A percentile compares a stretch with the other conserved stretches of the same genome.
phyloP scores from a whole-genome alignment of 2,329 filamentous ascomycete genomes.

The Fusarium nisikadoi region DNA sequence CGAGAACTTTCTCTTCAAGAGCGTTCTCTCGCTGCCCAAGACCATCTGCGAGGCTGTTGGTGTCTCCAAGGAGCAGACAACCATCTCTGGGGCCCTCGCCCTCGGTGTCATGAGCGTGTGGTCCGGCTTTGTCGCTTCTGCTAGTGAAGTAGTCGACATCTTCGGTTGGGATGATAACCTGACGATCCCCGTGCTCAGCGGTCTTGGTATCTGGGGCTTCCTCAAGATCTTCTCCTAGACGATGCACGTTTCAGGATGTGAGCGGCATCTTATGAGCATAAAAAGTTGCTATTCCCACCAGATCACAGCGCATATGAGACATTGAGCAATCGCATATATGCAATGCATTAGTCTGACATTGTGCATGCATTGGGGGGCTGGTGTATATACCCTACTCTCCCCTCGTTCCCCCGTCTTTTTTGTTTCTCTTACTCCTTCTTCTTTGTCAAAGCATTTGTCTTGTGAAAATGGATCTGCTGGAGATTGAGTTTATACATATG shows the following conservation, averaged over 20 bases:
- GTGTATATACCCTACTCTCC: slow-evolving; percentile 17
- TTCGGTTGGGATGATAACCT: slow-evolving; percentile 98
- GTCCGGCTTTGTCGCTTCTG: slow-evolving; percentile 88
- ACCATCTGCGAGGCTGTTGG: slow-evolving; percentile 69
- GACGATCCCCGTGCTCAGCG: slow-evolving; percentile 93
- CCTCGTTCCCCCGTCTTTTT: slow-evolving; percentile 14
- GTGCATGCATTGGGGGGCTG: slow-evolving; percentile 20
- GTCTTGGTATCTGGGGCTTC: slow-evolving; percentile 89
- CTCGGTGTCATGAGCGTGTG: slow-evolving; percentile 84
- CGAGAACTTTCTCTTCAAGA: slow-evolving; percentile 80
- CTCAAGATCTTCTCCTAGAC: slow-evolving; percentile 81
- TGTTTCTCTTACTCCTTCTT: slow-evolving; percentile 27
- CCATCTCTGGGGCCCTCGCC: slow-evolving; percentile 76
- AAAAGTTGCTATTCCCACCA: not conserved
- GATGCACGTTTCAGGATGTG: not conserved
- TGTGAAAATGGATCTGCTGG: slow-evolving; percentile 7
- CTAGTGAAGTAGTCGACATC: slow-evolving; percentile 89
- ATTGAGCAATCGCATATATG: slow-evolving; percentile 17
- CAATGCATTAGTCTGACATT: slow-evolving; percentile 25
- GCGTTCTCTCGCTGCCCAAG: slow-evolving; percentile 75
- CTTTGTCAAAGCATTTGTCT: slow-evolving; percentile 19
- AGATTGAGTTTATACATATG: slow-evolving; percentile 15
- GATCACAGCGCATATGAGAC: slow-evolving; percentile 20
- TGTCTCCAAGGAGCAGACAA: slow-evolving; percentile 66
- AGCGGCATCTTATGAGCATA: slow-evolving; percentile 4